These are phyloP conservation scores for Eucalyptus marginata DNA, from an alignment of 345 rosid genomes.

Conservation along the genomic window DNA sequence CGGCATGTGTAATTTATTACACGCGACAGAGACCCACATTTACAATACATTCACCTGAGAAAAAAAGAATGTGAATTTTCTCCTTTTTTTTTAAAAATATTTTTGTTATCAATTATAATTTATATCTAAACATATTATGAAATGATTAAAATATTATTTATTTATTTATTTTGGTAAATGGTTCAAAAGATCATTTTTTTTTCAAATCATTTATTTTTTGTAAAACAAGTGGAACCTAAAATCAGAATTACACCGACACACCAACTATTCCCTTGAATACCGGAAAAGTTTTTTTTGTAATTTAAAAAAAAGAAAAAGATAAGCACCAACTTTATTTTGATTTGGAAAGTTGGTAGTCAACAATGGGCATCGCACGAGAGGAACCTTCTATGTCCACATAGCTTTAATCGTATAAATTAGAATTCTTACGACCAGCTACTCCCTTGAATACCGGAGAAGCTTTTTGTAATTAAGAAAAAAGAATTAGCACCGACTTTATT, in stretches of 20 bases:
- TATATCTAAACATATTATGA: neutral
- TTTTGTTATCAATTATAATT: neutral
- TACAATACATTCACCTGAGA: neutral
- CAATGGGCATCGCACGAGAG: neutral
- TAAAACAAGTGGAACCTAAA: rapidly evolving
- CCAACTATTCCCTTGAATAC: neutral
- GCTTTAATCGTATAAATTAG: too few relatives aligned
- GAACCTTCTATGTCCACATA: neutral
- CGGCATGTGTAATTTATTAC: neutral
- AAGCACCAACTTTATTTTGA: neutral
- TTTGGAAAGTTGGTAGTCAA: neutral
- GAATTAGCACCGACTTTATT: neutral
- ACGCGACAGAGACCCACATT: neutral
- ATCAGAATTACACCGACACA: too few relatives aligned
- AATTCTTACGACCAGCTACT: neutral
- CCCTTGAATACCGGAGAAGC: neutral
- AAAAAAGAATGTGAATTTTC: neutral
- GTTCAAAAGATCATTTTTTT: neutral
- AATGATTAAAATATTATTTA: neutral
- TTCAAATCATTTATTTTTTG: neutral
- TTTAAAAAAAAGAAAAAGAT: too few relatives aligned
- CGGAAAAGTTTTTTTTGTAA: neutral
- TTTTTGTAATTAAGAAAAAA: neutral
- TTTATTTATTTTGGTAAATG: neutral
- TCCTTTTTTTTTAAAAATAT: neutral